Evolutionary conservation across 352 stramenopile species (phyloP), one percentile per base, ranked within the genome.

Genomic region (Globisporangium cystogenes): DNA sequence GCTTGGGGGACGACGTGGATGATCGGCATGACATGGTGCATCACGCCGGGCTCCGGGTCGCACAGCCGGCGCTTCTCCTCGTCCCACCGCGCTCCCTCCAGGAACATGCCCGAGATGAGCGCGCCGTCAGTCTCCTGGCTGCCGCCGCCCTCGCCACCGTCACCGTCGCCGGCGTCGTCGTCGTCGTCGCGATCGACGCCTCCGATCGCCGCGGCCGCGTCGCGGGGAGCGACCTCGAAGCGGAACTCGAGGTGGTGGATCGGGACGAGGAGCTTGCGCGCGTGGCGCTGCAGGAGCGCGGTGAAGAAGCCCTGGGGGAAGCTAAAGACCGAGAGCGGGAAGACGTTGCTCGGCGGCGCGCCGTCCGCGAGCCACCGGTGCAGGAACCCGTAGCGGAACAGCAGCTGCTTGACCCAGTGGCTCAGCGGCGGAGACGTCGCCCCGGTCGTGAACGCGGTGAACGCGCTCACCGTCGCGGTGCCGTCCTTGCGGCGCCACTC

Each of bases 221-320:
- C 64, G 6, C 70, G 48, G 27, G 43, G 51, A 0, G 93, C 59
- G 8, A 95, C 81, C 2, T 74, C 52, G 51, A 94, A 93, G 11
- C 76, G 64, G 53, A 92, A 91, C 37, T 90, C 76, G 45, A 94
- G 63, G 40, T 80, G 73, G 44, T 94, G 79, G 27, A 94, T 93
- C 8, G 77, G 77, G 0, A 86, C 70, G 21, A 55, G 36, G 51
- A 88, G 69, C 52, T 82, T 89, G 43, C 82, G 64, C 21, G 83
- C 76, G 31, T 92, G 74, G 7, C 76, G 75, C 65, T 94, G 83
- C 15, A 91, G 47, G 52, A 87, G 73, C 21, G 74, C 82, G 4
- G 83, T 94, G 48, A 94, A 87, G 39, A 94, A 72, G 0, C 79
- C 80, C 24, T 92, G 79, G 0, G 83, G 79, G 27, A 89, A 94